These are phyloP conservation scores for Lipomyces sp. DNA, from an alignment of 805 yeast species.

Conservation along the genomic window DNA sequence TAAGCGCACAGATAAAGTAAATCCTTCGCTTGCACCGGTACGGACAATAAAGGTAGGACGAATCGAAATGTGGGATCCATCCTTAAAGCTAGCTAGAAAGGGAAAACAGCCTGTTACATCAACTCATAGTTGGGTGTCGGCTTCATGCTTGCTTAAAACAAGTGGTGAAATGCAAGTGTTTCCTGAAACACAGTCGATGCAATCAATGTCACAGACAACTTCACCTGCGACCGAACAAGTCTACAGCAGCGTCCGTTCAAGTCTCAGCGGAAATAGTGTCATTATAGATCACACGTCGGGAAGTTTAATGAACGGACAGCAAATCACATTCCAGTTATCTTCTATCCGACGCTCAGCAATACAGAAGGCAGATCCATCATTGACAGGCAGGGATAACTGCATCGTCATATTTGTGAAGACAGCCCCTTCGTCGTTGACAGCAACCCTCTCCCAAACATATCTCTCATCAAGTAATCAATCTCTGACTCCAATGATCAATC, in stretches of 20 bases:
- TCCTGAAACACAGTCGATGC: constrained; percentile 19
- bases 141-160: constrained; percentile 32
- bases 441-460: not conserved
- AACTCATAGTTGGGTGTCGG: constrained; percentile 18
- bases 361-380: constrained; percentile 31
- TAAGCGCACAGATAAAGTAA: constrained; percentile 2
- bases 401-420: constrained; percentile 28
- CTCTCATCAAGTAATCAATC: not conserved
- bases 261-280: not conserved
- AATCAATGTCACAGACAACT: constrained; percentile 6
- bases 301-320: constrained; percentile 13
- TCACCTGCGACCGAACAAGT: constrained; percentile 9
- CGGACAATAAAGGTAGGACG: constrained; percentile 35
- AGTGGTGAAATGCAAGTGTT: constrained; percentile 33
- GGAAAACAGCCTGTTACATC: constrained; percentile 8
- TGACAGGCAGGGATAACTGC: constrained; percentile 32
- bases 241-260: constrained; percentile 6
- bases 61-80: constrained; percentile 34
- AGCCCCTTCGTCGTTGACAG: not conserved
- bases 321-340: constrained; percentile 28
- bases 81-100: constrained; percentile 9
- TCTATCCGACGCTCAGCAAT: constrained; percentile 32
- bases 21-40: constrained; percentile 1
- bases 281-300: not conserved
- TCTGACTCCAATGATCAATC: not conserved